phyloP scores from a whole-genome alignment of 2,329 filamentous ascomycete species.

The Trichoderma aggressivum region DNA sequence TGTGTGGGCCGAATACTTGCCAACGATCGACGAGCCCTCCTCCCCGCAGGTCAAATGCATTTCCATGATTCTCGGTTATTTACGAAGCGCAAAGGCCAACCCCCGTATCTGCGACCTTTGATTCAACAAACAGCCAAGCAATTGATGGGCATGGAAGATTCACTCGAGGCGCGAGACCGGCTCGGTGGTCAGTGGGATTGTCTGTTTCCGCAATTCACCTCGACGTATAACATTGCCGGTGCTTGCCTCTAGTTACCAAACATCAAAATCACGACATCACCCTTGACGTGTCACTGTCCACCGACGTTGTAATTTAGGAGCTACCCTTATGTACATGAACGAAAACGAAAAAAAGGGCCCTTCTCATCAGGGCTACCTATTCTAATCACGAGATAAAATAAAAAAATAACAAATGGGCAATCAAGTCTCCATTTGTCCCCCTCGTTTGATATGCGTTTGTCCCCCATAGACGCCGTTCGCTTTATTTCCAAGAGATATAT shows the following conservation, averaged over 20 bases:
- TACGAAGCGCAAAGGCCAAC: background rate
- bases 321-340: background rate
- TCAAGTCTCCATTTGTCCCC: background rate
- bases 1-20: background rate
- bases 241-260: background rate
- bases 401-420: background rate
- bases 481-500: constrained; percentile 12
- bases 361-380: background rate
- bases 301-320: background rate
- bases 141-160: background rate
- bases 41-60: background rate
- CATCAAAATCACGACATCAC: background rate
- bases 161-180: background rate
- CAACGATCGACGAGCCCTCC: background rate
- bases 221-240: background rate
- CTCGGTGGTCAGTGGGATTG: background rate
- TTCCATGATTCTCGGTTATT: background rate
- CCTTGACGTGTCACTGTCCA: background rate
- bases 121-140: background rate
- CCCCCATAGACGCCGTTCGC: constrained; percentile 8
- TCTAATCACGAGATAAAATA: background rate
- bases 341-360: background rate
- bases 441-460: background rate
- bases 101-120: background rate
- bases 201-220: background rate